These are phyloP conservation scores for Suillus variegatus DNA, from an alignment of 768 basidiomycete species.

Conservation along the genomic window DNA sequence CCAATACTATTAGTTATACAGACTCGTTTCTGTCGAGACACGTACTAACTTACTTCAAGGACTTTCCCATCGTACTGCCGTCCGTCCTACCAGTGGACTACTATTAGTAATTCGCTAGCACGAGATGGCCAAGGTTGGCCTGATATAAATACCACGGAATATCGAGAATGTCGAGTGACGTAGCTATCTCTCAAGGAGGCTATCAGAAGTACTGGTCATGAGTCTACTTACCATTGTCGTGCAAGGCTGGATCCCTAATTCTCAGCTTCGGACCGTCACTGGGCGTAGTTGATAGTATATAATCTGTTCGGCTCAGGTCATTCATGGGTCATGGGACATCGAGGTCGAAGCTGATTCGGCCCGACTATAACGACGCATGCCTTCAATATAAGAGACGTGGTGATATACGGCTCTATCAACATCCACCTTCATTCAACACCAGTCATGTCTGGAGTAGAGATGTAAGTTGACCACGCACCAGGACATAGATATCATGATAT, in stretches of 20 bases:
- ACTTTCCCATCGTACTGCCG: too few species aligned
- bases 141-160: too few species aligned
- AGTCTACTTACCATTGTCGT: neutral
- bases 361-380: conserved; percentile 7
- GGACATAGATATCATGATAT: neutral
- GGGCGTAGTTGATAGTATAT: conserved; percentile 9
- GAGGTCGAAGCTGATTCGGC: conserved; percentile 10
- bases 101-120: too few species aligned
- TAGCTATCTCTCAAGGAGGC: neutral
- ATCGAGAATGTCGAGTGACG: neutral
- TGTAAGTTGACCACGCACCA: conserved; percentile 39
- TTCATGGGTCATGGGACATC: conserved; percentile 19
- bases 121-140: too few species aligned
- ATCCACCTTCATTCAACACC: conserved; percentile 5
- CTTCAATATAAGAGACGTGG: conserved; percentile 18
- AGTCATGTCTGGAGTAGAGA: conserved; percentile 62
- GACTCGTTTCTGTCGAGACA: too few species aligned
- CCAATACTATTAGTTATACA: too few species aligned
- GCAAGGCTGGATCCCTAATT: neutral
- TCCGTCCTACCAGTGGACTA: too few species aligned
- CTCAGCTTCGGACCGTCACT: conserved; percentile 8
- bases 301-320: conserved; percentile 1
- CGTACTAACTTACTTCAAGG: too few species aligned
- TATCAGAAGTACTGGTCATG: neutral
- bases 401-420: neutral